Conservation (phyloP, 768 basidiomycete species). For the Paxillus involutus region DNA sequence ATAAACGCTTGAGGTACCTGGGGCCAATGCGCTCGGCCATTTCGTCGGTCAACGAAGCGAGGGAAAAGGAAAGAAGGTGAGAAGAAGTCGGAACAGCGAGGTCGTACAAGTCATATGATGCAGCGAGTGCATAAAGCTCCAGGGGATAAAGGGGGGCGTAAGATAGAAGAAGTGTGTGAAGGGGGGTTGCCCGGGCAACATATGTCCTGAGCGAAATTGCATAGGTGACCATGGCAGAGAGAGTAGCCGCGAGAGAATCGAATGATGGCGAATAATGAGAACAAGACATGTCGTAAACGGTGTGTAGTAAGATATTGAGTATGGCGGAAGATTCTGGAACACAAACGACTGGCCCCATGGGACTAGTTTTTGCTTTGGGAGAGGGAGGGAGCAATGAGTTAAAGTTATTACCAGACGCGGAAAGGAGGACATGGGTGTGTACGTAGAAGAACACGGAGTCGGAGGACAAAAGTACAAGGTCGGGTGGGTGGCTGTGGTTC, state of each 20-base stretch:
- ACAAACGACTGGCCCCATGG: conserved; percentile 53
- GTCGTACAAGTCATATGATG: conserved; percentile 63
- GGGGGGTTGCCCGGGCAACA: conserved; percentile 51
- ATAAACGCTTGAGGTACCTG: conserved; percentile 75
- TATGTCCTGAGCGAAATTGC: conserved; percentile 53
- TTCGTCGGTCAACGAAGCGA: conserved; percentile 69
- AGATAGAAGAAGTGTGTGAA: conserved; percentile 61
- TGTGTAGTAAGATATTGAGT: conserved; percentile 73
- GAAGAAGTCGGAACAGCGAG: conserved; percentile 76
- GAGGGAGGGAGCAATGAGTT: conserved; percentile 52
- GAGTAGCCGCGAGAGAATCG: conserved; percentile 53
- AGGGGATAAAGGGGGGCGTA: conserved; percentile 69
- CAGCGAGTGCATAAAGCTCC: conserved; percentile 72
- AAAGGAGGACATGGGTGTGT: conserved; percentile 57
- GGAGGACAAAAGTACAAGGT: conserved; percentile 64
- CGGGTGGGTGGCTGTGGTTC: conserved; percentile 53
- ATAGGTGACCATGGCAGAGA: conserved; percentile 57
- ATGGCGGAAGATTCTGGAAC: conserved; percentile 59
- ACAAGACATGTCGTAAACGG: conserved; percentile 70
- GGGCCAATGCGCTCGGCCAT: conserved; percentile 70
- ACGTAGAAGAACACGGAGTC: conserved; percentile 87
- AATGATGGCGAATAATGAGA: conserved; percentile 73
- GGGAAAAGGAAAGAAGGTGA: conserved; percentile 69
- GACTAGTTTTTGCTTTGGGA: conserved; percentile 37
- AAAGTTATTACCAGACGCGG: conserved; percentile 65